A percentile compares a stretch with the other conserved stretches of the same genome.
Evolutionary conservation across 257 asterid species (phyloP).

Genomic region (Lycium barbarum): DNA sequence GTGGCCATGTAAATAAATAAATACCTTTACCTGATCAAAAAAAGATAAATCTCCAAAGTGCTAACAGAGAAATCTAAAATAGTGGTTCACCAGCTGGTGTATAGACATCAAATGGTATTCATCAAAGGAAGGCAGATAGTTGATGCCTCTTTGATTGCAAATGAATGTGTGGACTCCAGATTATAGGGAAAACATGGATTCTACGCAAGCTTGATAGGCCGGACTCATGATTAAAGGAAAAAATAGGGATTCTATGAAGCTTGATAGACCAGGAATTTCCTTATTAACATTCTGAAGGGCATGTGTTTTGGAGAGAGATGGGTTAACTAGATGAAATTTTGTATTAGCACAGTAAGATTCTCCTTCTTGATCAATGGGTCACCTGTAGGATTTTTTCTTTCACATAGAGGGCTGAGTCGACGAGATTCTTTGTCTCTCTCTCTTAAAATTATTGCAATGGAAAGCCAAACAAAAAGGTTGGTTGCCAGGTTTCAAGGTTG

Average conservation of each 20-base stretch:
- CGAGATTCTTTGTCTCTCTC: background rate
- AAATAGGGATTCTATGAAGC: background rate
- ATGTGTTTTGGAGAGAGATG: background rate
- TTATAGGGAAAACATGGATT: background rate
- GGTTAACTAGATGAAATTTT: constrained; percentile 12
- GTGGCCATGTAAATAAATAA: too few relatives aligned
- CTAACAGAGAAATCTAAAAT: background rate
- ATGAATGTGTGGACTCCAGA: background rate
- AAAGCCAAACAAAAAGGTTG: background rate
- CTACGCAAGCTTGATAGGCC: background rate
- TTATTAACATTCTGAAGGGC: background rate
- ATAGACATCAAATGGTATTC: background rate
- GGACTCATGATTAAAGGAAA: background rate
- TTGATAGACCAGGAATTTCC: constrained; percentile 3
- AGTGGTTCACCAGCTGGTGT: background rate
- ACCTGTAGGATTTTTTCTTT: constrained; percentile 3
- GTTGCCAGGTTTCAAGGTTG: background rate
- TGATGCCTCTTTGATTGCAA: background rate
- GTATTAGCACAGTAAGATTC: constrained; percentile 9
- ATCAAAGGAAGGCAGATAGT: background rate
- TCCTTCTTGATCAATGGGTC: background rate
- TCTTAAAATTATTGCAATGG: background rate
- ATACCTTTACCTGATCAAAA: too few relatives aligned
- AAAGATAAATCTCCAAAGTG: background rate
- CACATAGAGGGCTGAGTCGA: background rate